These are phyloP conservation scores for Medicago truncatula DNA, from an alignment of 306 rosid genomes.

Conservation along the genomic window DNA sequence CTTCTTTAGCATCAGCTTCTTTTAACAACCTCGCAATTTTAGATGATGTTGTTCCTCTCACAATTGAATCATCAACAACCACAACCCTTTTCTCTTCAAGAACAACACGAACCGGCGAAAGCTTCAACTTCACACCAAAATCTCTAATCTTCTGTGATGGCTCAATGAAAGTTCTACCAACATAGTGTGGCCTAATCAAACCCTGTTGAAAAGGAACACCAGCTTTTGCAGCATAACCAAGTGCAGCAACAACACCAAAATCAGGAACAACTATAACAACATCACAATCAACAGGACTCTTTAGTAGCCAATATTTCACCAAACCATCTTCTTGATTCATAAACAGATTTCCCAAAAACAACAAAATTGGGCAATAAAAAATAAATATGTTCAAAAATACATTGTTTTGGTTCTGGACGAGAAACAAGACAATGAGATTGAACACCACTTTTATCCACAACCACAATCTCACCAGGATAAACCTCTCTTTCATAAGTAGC, in stretches of 20 bases:
- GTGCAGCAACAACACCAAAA: slow-evolving; percentile 96
- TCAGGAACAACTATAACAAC: slow-evolving; percentile 96
- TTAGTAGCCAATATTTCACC: slow-evolving; percentile 90
- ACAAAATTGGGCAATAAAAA: slow-evolving; percentile 84
- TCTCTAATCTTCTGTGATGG: slow-evolving; percentile 96
- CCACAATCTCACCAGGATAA: slow-evolving; percentile 82
- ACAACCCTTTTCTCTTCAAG: slow-evolving; percentile 94
- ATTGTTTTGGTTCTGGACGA: slow-evolving; percentile 82
- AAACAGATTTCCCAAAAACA: slow-evolving; percentile 84
- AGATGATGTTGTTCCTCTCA: slow-evolving; percentile 93
- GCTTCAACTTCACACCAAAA: slow-evolving; percentile 87
- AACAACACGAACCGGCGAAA: slow-evolving; percentile 81
- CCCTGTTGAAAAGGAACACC: slow-evolving; percentile 96
- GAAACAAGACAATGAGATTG: slow-evolving; percentile 85
- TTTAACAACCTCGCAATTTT: slow-evolving; percentile 88
- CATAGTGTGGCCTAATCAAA: slow-evolving; percentile 91
- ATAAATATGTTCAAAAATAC: slow-evolving; percentile 92
- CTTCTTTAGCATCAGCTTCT: slow-evolving; percentile 97
- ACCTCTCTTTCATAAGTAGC: slow-evolving; percentile 93
- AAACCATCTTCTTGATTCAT: slow-evolving; percentile 73
- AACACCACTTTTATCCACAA: slow-evolving; percentile 77
- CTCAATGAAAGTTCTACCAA: slow-evolving; percentile 96
- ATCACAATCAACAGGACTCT: slow-evolving; percentile 87
- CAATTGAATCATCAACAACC: slow-evolving; percentile 97
- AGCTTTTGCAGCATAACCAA: slow-evolving; percentile 92